Evolutionary conservation across 805 yeast species (phyloP), one percentile per base, ranked within the genome.

Genomic region (Cyberlindnera euphorbiiphila): DNA sequence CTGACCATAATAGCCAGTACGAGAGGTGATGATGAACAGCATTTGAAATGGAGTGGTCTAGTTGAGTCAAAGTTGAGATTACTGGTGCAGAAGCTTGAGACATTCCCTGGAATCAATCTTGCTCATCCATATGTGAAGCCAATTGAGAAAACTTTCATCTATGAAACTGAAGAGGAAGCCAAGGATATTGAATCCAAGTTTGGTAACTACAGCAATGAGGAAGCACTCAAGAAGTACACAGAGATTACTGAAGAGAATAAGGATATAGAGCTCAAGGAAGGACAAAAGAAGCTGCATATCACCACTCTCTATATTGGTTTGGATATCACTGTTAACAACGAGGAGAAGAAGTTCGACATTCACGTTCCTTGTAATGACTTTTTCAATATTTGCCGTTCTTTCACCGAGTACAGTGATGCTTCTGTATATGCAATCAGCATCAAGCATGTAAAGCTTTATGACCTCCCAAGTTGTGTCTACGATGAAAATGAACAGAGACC

Each of bases 71-170:
- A 83, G 61, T 59, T 91, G 29, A 74, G 98, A 48, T 63, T 83
- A 28, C 61, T 93, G 23, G 95, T 93, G 23, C 83, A 76, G 50
- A 93, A 88, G 57, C 69, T 93, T 34, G 98, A 93, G 59, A 68
- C 76, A 5, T 64, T 80, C 15, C 79, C 76, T 4, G 93, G 94
- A 0, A 76, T 93, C 17, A 77, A 71, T 36, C 48, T 87, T 21
- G 97, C 96, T 0, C 98, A 89, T 61, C 98, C 98, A 1, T 93
- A 76, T 57, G 83, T 84, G 14, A 85, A 87, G 52, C 78, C 81
- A 11, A 82, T 85, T 56, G 81, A 75, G 33, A 68, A 72, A 31
- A 64, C 75, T 2, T 81, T 66, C 35, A 52, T 63, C 15, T 75
- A 72, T 50, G 50, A 60, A 10, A 66, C 62, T 9, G 76, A 74